Evolutionary conservation across 1,284 basidiomycete genomes (phyloP).

Genomic region (Neolentinus lepideus): DNA sequence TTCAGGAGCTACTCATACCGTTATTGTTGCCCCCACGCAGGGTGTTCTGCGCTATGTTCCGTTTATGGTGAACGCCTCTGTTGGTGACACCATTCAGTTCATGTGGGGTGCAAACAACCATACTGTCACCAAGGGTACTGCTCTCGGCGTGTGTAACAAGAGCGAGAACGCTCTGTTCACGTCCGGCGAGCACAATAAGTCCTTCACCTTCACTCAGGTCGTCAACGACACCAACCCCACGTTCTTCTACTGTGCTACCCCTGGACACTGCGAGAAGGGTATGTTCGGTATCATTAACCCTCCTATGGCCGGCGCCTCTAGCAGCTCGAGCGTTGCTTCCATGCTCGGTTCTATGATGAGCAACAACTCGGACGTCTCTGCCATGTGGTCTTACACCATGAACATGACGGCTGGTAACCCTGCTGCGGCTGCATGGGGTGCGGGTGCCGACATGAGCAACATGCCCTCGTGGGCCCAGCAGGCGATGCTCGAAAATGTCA

Average conservation of each 20-base stretch:
- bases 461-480: constrained; percentile 50
- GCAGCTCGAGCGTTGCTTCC: constrained; percentile 35
- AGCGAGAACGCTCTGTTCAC: constrained; percentile 49
- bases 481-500: constrained; percentile 20
- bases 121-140: constrained; percentile 70
- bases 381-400: constrained; percentile 44
- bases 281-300: constrained; percentile 82
- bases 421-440: constrained; percentile 52
- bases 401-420: constrained; percentile 40
- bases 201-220: constrained; percentile 59
- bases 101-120: constrained; percentile 69
- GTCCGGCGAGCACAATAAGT: constrained; percentile 54
- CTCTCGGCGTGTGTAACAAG: constrained; percentile 65
- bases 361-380: constrained; percentile 45
- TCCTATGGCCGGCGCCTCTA: constrained; percentile 29
- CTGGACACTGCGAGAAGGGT: constrained; percentile 65
- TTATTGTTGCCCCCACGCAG: constrained; percentile 69
- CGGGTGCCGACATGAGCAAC: constrained; percentile 44
- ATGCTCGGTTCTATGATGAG: constrained; percentile 44
- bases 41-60: constrained; percentile 71
- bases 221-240: constrained; percentile 65
- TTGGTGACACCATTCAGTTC: constrained; percentile 70
- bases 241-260: constrained; percentile 67
- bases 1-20: constrained; percentile 55
- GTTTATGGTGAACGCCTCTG: constrained; percentile 64